Percentiles rank a stretch among this genome's conserved stretches.
These are phyloP conservation scores for Blastomyces emzantsi DNA, from an alignment of 2,329 filamentous ascomycete genomes.

Conservation along the genomic window DNA sequence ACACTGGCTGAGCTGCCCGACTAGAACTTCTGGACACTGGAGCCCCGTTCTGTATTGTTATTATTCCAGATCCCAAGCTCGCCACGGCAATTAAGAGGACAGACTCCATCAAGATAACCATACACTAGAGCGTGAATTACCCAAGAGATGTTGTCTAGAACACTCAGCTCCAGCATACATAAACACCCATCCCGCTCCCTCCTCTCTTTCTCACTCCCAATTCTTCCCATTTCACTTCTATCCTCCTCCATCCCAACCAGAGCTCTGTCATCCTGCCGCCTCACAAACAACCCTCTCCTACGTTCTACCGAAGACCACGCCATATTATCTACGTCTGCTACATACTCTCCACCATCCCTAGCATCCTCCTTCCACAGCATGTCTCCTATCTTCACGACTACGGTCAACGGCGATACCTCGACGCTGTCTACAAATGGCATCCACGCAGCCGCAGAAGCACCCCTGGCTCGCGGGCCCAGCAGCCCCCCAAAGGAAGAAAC, in stretches of 20 bases:
- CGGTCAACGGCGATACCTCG: background rate
- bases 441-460: constrained; percentile 3
- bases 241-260: background rate
- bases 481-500: constrained; percentile 23
- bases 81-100: background rate
- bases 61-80: background rate
- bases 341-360: background rate
- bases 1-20: background rate
- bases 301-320: background rate
- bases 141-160: constrained; percentile 4
- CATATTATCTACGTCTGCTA: background rate
- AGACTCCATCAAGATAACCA: background rate
- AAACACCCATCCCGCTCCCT: background rate
- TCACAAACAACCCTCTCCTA: too few relatives aligned
- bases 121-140: background rate
- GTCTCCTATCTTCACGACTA: background rate
- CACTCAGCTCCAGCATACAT: background rate
- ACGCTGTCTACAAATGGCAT: background rate
- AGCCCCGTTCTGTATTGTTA: background rate
- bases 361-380: constrained; percentile 3
- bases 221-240: background rate
- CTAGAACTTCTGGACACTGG: background rate
- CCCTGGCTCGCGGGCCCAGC: constrained; percentile 14
- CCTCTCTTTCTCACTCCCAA: background rate
- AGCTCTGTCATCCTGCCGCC: background rate